phyloP scores from a whole-genome alignment of 306 rosid species.

The Carpinus fangiana region DNA sequence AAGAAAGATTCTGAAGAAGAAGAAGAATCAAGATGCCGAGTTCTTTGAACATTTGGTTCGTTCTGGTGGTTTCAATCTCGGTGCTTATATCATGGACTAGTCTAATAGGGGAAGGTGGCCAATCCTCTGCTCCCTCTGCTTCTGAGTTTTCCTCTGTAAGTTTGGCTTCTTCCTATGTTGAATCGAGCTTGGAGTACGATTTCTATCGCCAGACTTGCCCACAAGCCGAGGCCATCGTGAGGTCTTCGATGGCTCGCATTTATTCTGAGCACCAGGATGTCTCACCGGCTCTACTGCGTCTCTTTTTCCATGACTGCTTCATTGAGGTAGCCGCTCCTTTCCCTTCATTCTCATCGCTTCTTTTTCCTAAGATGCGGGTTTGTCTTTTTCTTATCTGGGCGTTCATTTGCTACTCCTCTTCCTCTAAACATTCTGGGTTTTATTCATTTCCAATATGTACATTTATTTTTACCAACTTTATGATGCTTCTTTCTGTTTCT shows the following conservation, averaged over 20 bases:
- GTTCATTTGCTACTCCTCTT: not conserved
- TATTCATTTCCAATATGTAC: not conserved
- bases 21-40: not conserved
- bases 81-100: slow-evolving; percentile 44
- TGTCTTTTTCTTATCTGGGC: not conserved
- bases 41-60: slow-evolving; percentile 24
- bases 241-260: slow-evolving; percentile 49
- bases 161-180: slow-evolving; percentile 27
- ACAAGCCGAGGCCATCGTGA: slow-evolving; percentile 53
- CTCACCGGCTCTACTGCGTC: slow-evolving; percentile 71
- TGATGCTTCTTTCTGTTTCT: not conserved
- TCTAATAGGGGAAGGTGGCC: slow-evolving; percentile 36
- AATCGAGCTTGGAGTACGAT: slow-evolving; percentile 50
- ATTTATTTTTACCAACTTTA: not conserved
- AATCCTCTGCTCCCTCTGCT: slow-evolving; percentile 13
- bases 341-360: slow-evolving; percentile 4
- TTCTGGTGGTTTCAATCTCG: slow-evolving; percentile 30
- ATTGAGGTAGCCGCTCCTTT: slow-evolving; percentile 44
- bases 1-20: not conserved
- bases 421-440: not conserved
- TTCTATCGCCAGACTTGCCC: slow-evolving; percentile 66
- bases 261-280: slow-evolving; percentile 48
- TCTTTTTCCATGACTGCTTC: slow-evolving; percentile 93
- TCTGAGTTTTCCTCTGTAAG: not conserved
- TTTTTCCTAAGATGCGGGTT: not conserved